Evolutionary conservation across 192 early-diverging fungal species (phyloP), one percentile per base, ranked within the genome.

Genomic region (Coemansia sp.): DNA sequence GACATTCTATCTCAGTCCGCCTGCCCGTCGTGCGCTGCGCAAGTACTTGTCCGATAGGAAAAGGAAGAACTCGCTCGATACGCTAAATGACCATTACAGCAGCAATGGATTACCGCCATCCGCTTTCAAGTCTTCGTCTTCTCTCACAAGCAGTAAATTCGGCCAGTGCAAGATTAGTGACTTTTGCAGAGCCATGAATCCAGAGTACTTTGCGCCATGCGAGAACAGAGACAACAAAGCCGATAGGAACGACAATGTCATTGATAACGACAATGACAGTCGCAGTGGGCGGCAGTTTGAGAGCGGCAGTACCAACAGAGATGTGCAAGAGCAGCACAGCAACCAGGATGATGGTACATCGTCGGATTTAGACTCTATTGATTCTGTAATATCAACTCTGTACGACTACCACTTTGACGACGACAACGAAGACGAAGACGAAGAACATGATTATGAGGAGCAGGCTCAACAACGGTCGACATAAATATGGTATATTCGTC

Each of bases 1-100:
- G 61, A 72, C 65, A 1, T 79, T 79, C 42, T 79, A 74, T 15
- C 38, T 63, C 32, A 79, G 68, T 57, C 77, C 77, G n/a, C 68
- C 71, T 1, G 72, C 73, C 2, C 56, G 56, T 13, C 72, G 71
- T 19, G 76, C 71, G 6, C 61, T 67, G 15, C 50, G 37, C 15
- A 57, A 64, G 53, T 69, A 71, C 15, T 12, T 56, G 40, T 23
- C 43, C 0, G 75, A 72, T 18, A 57, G 64, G 26, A 65, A 59
- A 39, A 39, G 42, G 21, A 64, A 47, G 26, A 18, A 21, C 16
- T 26, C 60, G n/a, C n/a, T 45, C 6, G 41, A 41, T 19, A 45
- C 60, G 43, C 45, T 61, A 15, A 57, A 61, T 13, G 18, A 67
- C 26, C 26, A 26, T 26, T 26, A 26, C 26, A 26, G 26, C 3